Percentiles rank a stretch among this genome's conserved stretches.
phyloP scores from a whole-genome alignment of 2,329 filamentous ascomycete species.

The Alternaria longipes region DNA sequence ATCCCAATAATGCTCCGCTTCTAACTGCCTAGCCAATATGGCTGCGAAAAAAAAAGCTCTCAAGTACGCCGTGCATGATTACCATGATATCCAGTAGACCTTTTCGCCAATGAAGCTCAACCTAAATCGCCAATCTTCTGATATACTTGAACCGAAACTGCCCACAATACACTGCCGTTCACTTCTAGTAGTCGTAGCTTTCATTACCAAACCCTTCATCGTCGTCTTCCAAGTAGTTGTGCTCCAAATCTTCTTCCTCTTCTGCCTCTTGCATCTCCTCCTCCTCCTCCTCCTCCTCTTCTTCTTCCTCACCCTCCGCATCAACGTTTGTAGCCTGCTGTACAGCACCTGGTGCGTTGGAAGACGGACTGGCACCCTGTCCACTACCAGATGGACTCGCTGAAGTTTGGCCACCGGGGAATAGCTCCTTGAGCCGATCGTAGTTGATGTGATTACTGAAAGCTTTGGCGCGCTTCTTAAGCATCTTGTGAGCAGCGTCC shows the following conservation, averaged over 20 bases:
- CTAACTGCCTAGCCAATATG: neutral
- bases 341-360: constrained; percentile 16
- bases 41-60: constrained; percentile 1
- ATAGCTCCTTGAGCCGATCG: constrained; percentile 55
- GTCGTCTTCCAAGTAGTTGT: constrained; percentile 54
- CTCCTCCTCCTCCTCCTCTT: constrained; percentile 15
- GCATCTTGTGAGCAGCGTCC: constrained; percentile 57
- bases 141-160: neutral
- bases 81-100: neutral
- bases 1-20: neutral
- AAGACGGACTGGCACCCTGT: constrained; percentile 32
- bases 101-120: constrained; percentile 4
- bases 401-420: constrained; percentile 35
- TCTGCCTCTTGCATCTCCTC: constrained; percentile 50
- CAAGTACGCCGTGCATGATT: neutral
- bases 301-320: constrained; percentile 31
- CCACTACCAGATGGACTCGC: constrained; percentile 31
- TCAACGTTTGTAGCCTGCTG: constrained; percentile 20
- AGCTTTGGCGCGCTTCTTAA: constrained; percentile 55
- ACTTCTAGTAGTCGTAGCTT: constrained; percentile 38
- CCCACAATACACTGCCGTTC: neutral
- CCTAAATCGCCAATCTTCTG: neutral
- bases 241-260: constrained; percentile 51
- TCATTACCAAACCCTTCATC: constrained; percentile 56
- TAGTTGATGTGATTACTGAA: constrained; percentile 60